Evolutionary conservation across 169 alveolate genomes (phyloP).

Genomic region (Plasmodium cynomolgi): DNA sequence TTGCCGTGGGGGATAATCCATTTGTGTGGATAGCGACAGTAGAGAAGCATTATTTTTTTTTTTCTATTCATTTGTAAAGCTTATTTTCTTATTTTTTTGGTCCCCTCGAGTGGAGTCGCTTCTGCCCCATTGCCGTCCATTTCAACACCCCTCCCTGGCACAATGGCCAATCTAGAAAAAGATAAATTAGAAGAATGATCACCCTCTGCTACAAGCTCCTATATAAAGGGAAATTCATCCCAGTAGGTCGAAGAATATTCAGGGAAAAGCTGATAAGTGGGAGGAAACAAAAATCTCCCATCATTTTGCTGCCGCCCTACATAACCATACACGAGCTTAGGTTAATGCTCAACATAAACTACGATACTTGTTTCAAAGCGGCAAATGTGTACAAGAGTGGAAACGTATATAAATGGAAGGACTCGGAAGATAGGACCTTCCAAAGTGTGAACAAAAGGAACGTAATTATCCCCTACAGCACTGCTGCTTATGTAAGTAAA

Average conservation of each 20-base stretch:
- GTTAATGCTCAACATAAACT: conserved; percentile 79
- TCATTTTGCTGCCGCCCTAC: conserved; percentile 83
- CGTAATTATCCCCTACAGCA: conserved; percentile 82
- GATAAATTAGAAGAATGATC: conserved; percentile 16
- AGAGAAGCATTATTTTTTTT: background rate
- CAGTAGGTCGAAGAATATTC: conserved; percentile 82
- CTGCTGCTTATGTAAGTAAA: conserved; percentile 84
- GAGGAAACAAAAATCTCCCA: conserved; percentile 83
- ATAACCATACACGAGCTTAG: conserved; percentile 84
- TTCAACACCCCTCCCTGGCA: background rate
- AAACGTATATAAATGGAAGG: conserved; percentile 82
- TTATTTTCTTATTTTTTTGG: too few relatives aligned
- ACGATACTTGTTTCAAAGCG: conserved; percentile 78
- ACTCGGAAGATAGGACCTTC: conserved; percentile 81
- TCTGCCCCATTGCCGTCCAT: background rate
- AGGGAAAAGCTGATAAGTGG: conserved; percentile 81
- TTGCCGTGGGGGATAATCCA: background rate
- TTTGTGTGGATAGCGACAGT: background rate
- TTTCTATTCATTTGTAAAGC: background rate
- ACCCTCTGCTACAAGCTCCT: conserved; percentile 13
- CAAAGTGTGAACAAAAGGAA: conserved; percentile 80
- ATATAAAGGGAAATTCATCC: conserved; percentile 81
- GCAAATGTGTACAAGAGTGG: conserved; percentile 80
- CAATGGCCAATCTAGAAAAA: background rate
- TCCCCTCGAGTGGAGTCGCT: background rate